phyloP scores from a whole-genome alignment of 2,329 filamentous ascomycete genomes.

The Canariomyces notabilis region DNA sequence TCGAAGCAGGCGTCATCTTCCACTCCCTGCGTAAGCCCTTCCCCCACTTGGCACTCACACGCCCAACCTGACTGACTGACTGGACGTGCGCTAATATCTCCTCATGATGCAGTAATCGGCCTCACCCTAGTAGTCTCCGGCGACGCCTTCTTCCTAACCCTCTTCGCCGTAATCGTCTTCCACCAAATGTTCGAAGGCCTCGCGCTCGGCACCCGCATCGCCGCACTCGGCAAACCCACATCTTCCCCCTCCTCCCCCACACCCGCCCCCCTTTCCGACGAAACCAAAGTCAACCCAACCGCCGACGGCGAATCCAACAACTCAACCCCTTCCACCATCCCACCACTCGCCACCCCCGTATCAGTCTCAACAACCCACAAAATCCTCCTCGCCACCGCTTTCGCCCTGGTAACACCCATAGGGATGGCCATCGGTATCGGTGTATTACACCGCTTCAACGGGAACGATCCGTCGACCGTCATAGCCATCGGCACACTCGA shows the following conservation, averaged over 20 bases:
- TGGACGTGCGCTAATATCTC: neutral
- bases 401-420: constrained; percentile 67
- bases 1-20: constrained; percentile 71
- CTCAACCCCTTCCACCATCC: constrained; percentile 8
- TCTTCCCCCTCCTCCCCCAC: constrained; percentile 50
- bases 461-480: constrained; percentile 63
- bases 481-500: constrained; percentile 70
- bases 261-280: neutral
- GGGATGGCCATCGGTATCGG: constrained; percentile 79
- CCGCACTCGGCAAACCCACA: constrained; percentile 49
- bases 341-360: constrained; percentile 5
- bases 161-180: constrained; percentile 67
- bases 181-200: constrained; percentile 76
- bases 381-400: constrained; percentile 50
- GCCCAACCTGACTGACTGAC: neutral
- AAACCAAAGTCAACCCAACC: constrained; percentile 7
- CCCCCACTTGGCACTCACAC: too few relatives aligned
- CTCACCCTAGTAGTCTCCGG: constrained; percentile 59
- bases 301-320: constrained; percentile 8
- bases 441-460: constrained; percentile 66
- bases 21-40: constrained; percentile 65
- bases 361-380: neutral
- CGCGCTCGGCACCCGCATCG: constrained; percentile 67
- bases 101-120: constrained; percentile 48
- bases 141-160: constrained; percentile 50